Percentiles rank a stretch among this genome's conserved stretches.
Conservation (phyloP, 2,329 filamentous ascomycete genomes). For the Paecilomyces dactylethromorphus region DNA sequence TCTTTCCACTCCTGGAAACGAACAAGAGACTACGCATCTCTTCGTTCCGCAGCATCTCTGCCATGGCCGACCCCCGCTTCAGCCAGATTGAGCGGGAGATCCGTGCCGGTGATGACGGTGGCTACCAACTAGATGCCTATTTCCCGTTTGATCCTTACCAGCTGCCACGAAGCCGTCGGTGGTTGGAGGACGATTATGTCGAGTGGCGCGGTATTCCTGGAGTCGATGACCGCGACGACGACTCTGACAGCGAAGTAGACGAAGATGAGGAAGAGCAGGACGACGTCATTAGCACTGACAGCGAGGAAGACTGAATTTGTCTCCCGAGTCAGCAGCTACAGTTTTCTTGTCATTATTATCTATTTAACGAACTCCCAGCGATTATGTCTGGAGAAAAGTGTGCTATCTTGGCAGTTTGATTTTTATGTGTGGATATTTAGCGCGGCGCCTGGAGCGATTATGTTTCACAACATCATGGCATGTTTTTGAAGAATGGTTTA, state of each 20-base stretch:
- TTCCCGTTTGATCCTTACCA: constrained; percentile 98
- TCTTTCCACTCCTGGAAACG: constrained; percentile 78
- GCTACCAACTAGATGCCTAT: constrained; percentile 83
- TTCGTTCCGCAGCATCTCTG: constrained; percentile 48
- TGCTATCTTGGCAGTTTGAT: constrained; percentile 4
- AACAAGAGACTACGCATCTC: constrained; percentile 86
- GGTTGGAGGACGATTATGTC: constrained; percentile 80
- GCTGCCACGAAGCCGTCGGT: constrained; percentile 75
- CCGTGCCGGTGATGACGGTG: constrained; percentile 60
- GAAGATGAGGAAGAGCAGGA: constrained; percentile 28
- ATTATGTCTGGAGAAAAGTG: neutral
- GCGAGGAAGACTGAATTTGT: constrained; percentile 22
- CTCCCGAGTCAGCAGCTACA: neutral
- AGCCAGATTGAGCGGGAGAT: constrained; percentile 49
- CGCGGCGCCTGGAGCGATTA: neutral
- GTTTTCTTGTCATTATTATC: constrained; percentile 3
- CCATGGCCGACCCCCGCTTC: constrained; percentile 31
- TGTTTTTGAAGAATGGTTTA: neutral
- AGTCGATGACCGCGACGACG: constrained; percentile 52
- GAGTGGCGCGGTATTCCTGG: constrained; percentile 71
- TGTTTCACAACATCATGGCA: neutral
- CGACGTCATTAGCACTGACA: constrained; percentile 37
- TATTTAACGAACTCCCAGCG: constrained; percentile 1
- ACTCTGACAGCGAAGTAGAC: constrained; percentile 35
- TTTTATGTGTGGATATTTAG: neutral